phyloP scores from a whole-genome alignment of 108 stramenopile species.

The Cyclotella choctawhatcheeana region DNA sequence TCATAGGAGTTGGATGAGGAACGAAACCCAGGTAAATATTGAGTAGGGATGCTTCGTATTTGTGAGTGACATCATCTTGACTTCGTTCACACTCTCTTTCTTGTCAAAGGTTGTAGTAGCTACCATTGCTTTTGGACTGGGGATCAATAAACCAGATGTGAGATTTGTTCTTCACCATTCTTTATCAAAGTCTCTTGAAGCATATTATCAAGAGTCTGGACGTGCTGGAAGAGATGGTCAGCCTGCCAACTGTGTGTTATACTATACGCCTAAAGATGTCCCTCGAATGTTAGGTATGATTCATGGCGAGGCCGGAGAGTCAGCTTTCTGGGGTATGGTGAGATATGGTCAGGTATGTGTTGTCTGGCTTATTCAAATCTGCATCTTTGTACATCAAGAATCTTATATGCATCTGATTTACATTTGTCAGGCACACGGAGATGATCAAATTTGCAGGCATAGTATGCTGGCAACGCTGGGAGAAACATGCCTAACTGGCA shows the following conservation, averaged over 20 bases:
- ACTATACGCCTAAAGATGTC: slow-evolving; percentile 81
- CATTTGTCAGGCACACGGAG: slow-evolving; percentile 45
- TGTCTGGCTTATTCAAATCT: background rate
- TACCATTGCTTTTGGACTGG: slow-evolving; percentile 97
- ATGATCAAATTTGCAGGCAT: slow-evolving; percentile 72
- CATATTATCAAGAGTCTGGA: slow-evolving; percentile 96
- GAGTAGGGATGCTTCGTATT: background rate
- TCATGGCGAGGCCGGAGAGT: slow-evolving; percentile 61
- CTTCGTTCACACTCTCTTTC: background rate
- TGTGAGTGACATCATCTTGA: background rate
- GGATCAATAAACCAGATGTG: slow-evolving; percentile 94
- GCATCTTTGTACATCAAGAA: background rate
- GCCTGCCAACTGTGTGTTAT: slow-evolving; percentile 86
- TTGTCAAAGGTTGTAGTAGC: slow-evolving; percentile 66
- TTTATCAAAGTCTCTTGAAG: slow-evolving; percentile 90
- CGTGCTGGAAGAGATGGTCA: slow-evolving; percentile 94
- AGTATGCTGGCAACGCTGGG: slow-evolving; percentile 69
- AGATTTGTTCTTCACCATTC: slow-evolving; percentile 87
- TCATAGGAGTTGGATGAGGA: slow-evolving; percentile 86
- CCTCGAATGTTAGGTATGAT: slow-evolving; percentile 72
- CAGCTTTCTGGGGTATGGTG: slow-evolving; percentile 71
- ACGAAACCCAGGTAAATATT: slow-evolving; percentile 76
- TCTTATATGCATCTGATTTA: background rate
- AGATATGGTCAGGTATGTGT: slow-evolving; percentile 63
- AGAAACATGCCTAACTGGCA: slow-evolving; percentile 53